A percentile compares a stretch with the other conserved stretches of the same genome.
phyloP scores from a whole-genome alignment of 768 basidiomycete genomes.

The Tulasnella sp. region DNA sequence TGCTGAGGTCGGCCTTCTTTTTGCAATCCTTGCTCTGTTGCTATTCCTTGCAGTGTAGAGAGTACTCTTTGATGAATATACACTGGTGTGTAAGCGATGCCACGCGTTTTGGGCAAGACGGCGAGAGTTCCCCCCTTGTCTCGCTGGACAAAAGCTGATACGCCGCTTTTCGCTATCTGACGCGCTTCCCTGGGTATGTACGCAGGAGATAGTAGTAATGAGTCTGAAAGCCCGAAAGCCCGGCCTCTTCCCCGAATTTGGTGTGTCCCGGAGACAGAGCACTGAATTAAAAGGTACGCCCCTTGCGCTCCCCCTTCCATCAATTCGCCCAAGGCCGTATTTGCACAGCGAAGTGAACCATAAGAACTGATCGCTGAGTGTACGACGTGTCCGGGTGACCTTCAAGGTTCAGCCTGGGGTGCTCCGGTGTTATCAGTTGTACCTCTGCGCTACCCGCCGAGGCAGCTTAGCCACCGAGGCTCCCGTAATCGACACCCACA shows the following conservation, averaged over 20 bases:
- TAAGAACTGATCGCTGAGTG: background rate
- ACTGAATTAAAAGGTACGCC: constrained; percentile 1
- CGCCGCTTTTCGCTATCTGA: constrained; percentile 1
- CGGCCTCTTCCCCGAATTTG: background rate
- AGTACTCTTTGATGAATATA: background rate
- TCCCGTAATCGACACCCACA: background rate
- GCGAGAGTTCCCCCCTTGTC: background rate
- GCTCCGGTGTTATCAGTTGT: background rate
- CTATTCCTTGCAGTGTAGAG: background rate
- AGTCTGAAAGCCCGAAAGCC: background rate
- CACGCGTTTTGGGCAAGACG: background rate
- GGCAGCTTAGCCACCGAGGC: background rate
- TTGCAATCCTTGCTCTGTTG: background rate
- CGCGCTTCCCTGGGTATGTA: background rate
- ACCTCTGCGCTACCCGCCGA: background rate
- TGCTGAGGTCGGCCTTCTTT: background rate
- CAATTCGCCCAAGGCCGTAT: constrained; percentile 3
- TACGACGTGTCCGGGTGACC: background rate
- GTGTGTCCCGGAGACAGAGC: background rate
- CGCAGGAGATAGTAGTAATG: background rate
- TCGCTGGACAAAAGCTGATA: background rate
- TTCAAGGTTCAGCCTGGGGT: background rate
- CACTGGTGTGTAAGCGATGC: background rate
- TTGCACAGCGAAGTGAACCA: constrained; percentile 3
- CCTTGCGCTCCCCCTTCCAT: background rate